Evolutionary conservation across 768 basidiomycete species (phyloP).

Genomic region (Lentinula boryana): DNA sequence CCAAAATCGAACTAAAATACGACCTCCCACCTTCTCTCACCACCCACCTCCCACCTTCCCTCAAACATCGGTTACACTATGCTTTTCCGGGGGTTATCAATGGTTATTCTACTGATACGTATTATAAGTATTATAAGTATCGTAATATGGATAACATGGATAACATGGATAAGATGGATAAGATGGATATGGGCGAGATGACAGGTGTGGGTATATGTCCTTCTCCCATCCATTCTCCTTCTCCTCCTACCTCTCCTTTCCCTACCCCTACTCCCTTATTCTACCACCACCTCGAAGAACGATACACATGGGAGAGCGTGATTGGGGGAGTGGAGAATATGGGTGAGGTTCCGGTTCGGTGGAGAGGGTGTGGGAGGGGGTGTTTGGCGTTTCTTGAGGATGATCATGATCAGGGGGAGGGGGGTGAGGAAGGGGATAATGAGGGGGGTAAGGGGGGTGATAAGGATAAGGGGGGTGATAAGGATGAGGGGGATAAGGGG

Average conservation of each 20-base stretch:
- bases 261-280: constrained; percentile 33
- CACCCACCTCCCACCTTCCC: neutral
- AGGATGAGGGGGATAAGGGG: constrained; percentile 3
- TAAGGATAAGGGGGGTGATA: no score
- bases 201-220: constrained; percentile 40
- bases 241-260: no score
- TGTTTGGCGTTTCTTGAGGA: constrained; percentile 65
- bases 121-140: no score
- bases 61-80: neutral
- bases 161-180: no score
- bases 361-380: constrained; percentile 61
- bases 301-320: constrained; percentile 57
- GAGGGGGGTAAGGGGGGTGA: no score
- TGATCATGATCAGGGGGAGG: no score
- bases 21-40: neutral
- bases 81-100: constrained; percentile 9
- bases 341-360: constrained; percentile 50
- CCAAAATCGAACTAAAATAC: neutral
- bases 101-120: constrained; percentile 1
- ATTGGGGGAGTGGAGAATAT: constrained; percentile 50
- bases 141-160: no score
- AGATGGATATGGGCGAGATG: no score
- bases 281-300: constrained; percentile 51
- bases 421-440: no score
- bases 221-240: constrained; percentile 31